Percentiles rank a stretch among this genome's conserved stretches.
Evolutionary conservation across 1,139 yeast species (phyloP).

Genomic region (Entelexis sorbosivorans): DNA sequence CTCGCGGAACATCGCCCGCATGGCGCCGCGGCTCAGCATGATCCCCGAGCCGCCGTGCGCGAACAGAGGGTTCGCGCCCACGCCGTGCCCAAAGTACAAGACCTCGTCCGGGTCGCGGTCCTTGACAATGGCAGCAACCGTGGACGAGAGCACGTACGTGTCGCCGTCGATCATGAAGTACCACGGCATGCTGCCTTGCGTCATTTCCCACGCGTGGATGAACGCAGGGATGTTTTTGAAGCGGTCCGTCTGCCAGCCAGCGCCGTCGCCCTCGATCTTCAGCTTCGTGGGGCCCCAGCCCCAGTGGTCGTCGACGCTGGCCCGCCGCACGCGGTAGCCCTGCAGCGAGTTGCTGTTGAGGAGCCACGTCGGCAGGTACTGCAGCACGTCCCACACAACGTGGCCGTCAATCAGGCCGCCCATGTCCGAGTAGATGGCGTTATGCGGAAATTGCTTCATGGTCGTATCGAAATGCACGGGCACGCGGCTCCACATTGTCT

Average conservation of each 20-base stretch:
- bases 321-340: constrained; percentile 12
- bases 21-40: constrained; percentile 26
- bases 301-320: constrained; percentile 11
- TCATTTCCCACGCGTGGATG: constrained; percentile 28
- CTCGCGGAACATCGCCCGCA: constrained; percentile 24
- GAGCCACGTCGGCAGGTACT: constrained; percentile 25
- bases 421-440: constrained; percentile 30
- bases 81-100: constrained; percentile 13
- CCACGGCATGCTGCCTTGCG: constrained; percentile 29
- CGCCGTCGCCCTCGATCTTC: neutral
- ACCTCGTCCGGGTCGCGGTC: constrained; percentile 11
- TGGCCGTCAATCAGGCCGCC: constrained; percentile 29
- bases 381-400: constrained; percentile 29
- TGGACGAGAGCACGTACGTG: constrained; percentile 25
- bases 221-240: constrained; percentile 35
- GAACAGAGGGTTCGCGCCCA: constrained; percentile 23
- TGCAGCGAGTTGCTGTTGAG: neutral
- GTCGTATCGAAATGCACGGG: constrained; percentile 32
- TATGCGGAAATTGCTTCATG: constrained; percentile 28
- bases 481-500: constrained; percentile 31
- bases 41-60: constrained; percentile 36
- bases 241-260: constrained; percentile 31
- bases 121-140: constrained; percentile 4
- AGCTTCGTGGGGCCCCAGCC: constrained; percentile 11
- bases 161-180: constrained; percentile 34